phyloP scores from a whole-genome alignment of 495 filamentous ascomycete species.

The Clohesyomyces aquaticus region DNA sequence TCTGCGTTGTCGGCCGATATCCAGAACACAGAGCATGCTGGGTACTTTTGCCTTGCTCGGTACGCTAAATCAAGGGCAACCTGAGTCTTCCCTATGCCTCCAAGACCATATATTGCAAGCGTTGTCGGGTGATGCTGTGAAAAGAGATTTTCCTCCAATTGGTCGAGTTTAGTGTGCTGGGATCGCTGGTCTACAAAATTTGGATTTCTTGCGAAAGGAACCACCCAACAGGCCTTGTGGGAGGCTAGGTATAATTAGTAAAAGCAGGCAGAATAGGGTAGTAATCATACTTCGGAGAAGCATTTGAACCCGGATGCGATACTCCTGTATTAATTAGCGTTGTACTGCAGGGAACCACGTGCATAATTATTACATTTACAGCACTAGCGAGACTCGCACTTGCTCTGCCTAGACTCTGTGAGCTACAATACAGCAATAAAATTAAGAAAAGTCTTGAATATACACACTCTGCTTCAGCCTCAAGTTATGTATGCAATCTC shows the following conservation, averaged over 20 bases:
- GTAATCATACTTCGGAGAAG: background rate
- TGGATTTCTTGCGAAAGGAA: background rate
- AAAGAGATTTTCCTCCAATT: background rate
- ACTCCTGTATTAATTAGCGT: background rate
- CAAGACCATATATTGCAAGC: conserved; percentile 18
- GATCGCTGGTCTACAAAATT: background rate
- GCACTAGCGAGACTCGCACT: background rate
- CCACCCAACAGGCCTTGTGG: background rate
- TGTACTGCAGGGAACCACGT: background rate
- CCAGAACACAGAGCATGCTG: conserved; percentile 22
- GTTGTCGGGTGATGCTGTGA: background rate
- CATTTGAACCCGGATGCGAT: background rate
- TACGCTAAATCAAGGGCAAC: conserved; percentile 16
- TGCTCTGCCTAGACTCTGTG: background rate
- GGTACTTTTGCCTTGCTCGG: conserved; percentile 2
- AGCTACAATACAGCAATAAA: background rate
- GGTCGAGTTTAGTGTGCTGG: background rate
- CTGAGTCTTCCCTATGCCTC: conserved; percentile 26
- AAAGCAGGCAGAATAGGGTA: background rate
- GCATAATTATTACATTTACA: background rate
- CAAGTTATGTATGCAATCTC: conserved; percentile 21
- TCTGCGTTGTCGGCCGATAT: conserved; percentile 3
- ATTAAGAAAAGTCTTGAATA: background rate
- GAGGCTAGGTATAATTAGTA: background rate
- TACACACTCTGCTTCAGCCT: conserved; percentile 22